Evolutionary conservation across 192 early-diverging fungal genomes (phyloP).

Genomic region (Backusella circina): DNA sequence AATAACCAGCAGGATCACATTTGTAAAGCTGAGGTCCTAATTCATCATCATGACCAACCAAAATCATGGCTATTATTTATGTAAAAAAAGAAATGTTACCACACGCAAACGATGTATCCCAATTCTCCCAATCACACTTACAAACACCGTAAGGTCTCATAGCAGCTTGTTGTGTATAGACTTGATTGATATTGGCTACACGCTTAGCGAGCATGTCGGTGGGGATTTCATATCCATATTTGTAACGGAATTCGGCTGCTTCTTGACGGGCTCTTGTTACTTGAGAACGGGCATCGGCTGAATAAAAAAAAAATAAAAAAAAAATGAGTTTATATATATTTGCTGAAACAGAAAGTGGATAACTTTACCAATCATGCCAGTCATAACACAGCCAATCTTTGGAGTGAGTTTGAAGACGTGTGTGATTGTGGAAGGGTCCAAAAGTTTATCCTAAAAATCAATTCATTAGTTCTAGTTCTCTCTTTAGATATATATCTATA

Average conservation of each 20-base stretch:
- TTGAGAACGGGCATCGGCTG: conserved; percentile 90
- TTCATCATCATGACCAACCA: conserved; percentile 96
- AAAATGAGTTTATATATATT: not conserved
- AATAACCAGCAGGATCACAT: conserved; percentile 97
- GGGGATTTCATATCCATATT: conserved; percentile 97
- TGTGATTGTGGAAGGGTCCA: conserved; percentile 90
- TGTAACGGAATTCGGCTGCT: conserved; percentile 98
- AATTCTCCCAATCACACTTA: conserved; percentile 54
- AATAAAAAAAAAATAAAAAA: conserved; percentile 1
- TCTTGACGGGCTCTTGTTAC: conserved; percentile 91
- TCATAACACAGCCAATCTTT: conserved; percentile 97
- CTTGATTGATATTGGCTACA: conserved; percentile 98
- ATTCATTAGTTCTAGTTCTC: not conserved
- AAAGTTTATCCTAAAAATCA: conserved; percentile 79
- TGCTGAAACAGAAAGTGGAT: not conserved
- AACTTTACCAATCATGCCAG: conserved; percentile 78
- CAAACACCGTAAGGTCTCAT: conserved; percentile 97
- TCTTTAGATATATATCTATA: not conserved
- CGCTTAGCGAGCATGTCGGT: conserved; percentile 96
- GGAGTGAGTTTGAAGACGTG: conserved; percentile 92
- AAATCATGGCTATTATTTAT: conserved; percentile 88
- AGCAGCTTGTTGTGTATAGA: conserved; percentile 98
- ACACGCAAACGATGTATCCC: no score
- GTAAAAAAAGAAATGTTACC: not conserved
- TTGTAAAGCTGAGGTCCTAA: conserved; percentile 97